Evolutionary conservation across 2,329 filamentous ascomycete genomes (phyloP), one percentile per base, ranked within the genome.

Genomic region (Xylariaceae sp.): DNA sequence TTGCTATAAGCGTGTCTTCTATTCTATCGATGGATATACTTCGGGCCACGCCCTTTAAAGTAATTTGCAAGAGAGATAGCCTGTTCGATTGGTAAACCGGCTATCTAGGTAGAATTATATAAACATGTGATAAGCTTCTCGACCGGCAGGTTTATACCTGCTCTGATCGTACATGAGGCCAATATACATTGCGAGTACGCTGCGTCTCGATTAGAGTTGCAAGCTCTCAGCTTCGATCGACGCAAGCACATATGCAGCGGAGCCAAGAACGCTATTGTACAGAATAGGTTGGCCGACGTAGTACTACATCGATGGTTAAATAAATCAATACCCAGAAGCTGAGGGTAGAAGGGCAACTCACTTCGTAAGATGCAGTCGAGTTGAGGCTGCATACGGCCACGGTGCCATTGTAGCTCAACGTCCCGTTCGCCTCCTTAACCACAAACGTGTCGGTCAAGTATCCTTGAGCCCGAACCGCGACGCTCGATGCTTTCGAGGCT

Each of bases 301-400:
- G 57, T 75, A 76, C 64, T 75, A 46, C 45, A 20, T 39, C 15
- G 30, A 13, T 43, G 10, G 37, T 67, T 54, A 66, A 62, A 3
- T 4, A 53, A 40, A 11, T 21, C 15, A 37, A 33, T 20, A 16
- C 15, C 13, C 20, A 29, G 10, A 6, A 32, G 3, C 3, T 18
- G 10, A 24, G 18, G 27, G 16, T 15, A 16, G 15, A 21, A 11
- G 15, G 10, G 6, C 20, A 11, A 64, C 67, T 65, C 29, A 69
- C 67, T 20, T 69, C 68, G 53, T 72, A 75, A 1, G 59, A 63
- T 1, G 73, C 73, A 2, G 66, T 75, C 39, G 73, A 76, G 61
- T 76, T 75, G 26, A 75, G 62, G 44, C 73, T 75, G 59, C 72
- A 75, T 6, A 75, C 73, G 0, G 67, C 46, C 3, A 75, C 73